phyloP scores from a whole-genome alignment of 2,329 filamentous ascomycete genomes.

The Trichoderma sp. region DNA sequence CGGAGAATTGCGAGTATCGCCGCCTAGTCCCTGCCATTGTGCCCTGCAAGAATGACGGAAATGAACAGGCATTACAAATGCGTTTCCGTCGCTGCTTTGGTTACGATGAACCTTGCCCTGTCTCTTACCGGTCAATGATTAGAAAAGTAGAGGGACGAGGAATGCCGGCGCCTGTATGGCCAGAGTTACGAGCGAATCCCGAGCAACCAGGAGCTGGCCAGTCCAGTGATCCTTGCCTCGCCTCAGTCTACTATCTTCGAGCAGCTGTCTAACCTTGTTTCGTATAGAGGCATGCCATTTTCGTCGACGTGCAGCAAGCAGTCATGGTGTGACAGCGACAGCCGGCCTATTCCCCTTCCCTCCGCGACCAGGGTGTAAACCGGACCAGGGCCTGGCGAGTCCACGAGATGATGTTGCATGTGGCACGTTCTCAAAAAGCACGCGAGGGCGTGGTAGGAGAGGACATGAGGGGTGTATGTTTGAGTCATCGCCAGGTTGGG shows the following conservation, averaged over 20 bases:
- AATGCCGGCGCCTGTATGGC: conserved; percentile 23
- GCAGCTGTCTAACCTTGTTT: conserved; percentile 15
- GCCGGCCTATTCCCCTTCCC: conserved; percentile 9
- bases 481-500: conserved; percentile 2
- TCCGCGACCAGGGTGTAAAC: conserved; percentile 9
- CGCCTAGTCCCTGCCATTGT: background rate
- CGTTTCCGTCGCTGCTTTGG: background rate
- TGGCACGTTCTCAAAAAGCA: conserved; percentile 26
- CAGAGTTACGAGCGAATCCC: conserved; percentile 20
- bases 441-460: conserved; percentile 10
- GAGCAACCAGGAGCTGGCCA: conserved; percentile 3
- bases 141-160: background rate
- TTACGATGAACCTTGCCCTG: conserved; percentile 1
- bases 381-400: conserved; percentile 13
- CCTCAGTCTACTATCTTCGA: conserved; percentile 1
- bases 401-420: conserved; percentile 29
- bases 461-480: background rate
- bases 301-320: conserved; percentile 21
- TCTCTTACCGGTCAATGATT: background rate
- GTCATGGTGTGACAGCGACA: conserved; percentile 27
- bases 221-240: background rate
- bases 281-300: conserved; percentile 15
- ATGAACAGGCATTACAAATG: background rate
- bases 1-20: conserved; percentile 24
- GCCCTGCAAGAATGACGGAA: background rate